A percentile compares a stretch with the other conserved stretches of the same genome.
Conservation (phyloP, 2,329 filamentous ascomycete species). For the Paracorniculantispora psalliotae region DNA sequence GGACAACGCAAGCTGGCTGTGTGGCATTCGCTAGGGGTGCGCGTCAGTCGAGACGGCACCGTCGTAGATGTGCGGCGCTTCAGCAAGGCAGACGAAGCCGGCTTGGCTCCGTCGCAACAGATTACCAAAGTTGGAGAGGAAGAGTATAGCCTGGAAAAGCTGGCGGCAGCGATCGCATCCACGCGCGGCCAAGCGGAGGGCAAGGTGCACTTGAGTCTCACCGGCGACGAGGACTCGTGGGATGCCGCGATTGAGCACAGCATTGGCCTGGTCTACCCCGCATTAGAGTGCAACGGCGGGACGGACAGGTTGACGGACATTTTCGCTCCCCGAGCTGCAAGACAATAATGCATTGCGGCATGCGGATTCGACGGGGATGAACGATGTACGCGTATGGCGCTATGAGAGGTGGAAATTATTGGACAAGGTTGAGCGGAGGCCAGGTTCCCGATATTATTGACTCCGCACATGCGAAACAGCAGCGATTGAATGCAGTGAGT, state of each 20-base stretch:
- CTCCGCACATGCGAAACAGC: neutral
- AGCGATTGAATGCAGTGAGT: neutral
- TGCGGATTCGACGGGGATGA: neutral
- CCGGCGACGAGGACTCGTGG: constrained; percentile 4
- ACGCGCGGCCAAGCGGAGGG: constrained; percentile 24
- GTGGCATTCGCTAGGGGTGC: constrained; percentile 12
- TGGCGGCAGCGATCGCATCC: constrained; percentile 17
- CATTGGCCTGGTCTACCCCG: neutral
- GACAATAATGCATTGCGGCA: neutral
- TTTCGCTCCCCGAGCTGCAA: neutral
- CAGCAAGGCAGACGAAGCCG: constrained; percentile 7
- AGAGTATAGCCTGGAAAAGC: constrained; percentile 1
- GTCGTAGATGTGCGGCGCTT: constrained; percentile 12
- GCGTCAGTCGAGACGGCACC: neutral
- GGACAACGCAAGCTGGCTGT: constrained; percentile 1
- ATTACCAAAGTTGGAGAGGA: constrained; percentile 4
- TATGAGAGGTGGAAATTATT: neutral
- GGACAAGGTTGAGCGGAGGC: neutral
- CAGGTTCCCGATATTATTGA: neutral
- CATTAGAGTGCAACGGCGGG: neutral
- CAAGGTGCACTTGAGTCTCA: neutral
- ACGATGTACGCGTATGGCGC: neutral
- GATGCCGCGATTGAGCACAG: neutral
- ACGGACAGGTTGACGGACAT: neutral
- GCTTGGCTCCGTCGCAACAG: constrained; percentile 9